Base-by-base conservation (phyloP, 257 asterid species). In the Solanum stenotomum region DNA sequence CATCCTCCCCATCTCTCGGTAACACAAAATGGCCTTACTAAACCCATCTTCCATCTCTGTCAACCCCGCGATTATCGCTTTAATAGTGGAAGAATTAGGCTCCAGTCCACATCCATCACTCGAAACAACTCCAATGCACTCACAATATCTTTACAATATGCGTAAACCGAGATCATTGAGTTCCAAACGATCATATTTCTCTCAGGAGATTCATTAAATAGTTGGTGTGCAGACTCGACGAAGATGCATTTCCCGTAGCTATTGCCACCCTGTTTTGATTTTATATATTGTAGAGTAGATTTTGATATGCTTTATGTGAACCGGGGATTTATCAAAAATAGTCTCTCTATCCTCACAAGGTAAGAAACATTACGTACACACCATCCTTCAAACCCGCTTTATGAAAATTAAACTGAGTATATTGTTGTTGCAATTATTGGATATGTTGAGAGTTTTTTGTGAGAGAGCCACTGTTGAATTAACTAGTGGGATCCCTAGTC, bases 181-280 rank as follows among this genome's bases (percentile, higher is more conserved):
- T 91, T 93, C 94, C 95, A 93, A 74, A 93, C 89, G 4, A 93
- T 93, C 1, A 84, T 90, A 31, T 93, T 93, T 77, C 94, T 88
- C 8, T 85, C 86, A 3, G 94, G 87, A 65, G 65, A 86, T 89
- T 90, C 92, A 40, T 90, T 91, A 34, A 93, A 93, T 88, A 90
- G 86, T 49, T 87, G 90, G 71, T 89, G 95, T 8, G 95, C 93
- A 0, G 74, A 23, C 12, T 35, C 40, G 59, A 91, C 11, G 18
- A 93, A 90, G 23, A 88, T 38, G 12, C 94, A 90, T 77, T 93
- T 93, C 0, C 91, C 92, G 6, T 49, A 49, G 20, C 7, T 46
- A 46, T 2, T 49, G 61, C 61, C 3, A 2, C 61, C 61, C 1
- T 49, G 22, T 49, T 49, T 49, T 49, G 61, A 49, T 49, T 49